These are phyloP conservation scores for Lepidium sativum DNA, from an alignment of 345 rosid genomes.

Conservation along the genomic window DNA sequence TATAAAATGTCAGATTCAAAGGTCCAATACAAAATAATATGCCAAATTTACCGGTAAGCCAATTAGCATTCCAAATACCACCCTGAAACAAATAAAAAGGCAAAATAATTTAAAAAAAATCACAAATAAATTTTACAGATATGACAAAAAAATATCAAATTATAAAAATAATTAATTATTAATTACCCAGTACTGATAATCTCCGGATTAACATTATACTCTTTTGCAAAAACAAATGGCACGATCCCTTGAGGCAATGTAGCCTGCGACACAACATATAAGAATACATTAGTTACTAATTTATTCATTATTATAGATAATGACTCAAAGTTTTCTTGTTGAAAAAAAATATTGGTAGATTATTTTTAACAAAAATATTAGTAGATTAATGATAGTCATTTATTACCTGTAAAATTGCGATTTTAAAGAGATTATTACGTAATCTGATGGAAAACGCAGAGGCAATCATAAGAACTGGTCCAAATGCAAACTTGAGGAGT, in stretches of 20 bases:
- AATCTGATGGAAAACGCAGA: constrained; percentile 46
- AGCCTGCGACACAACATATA: constrained; percentile 40
- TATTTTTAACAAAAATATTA: too few relatives aligned
- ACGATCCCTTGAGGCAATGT: constrained; percentile 90
- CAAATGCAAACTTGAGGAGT: constrained; percentile 49
- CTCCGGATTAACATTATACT: constrained; percentile 75
- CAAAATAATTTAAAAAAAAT: background rate
- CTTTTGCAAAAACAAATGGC: constrained; percentile 87
- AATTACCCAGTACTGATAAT: constrained; percentile 62
- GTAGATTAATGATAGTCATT: background rate
- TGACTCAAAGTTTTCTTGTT: background rate
- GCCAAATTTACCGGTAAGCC: constrained; percentile 66
- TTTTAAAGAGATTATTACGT: constrained; percentile 37
- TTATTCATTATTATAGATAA: too few relatives aligned
- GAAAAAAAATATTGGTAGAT: too few relatives aligned
- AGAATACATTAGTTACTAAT: background rate
- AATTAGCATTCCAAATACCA: constrained; percentile 69
- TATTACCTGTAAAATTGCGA: constrained; percentile 64
- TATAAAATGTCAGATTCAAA: constrained; percentile 29
- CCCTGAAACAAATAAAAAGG: constrained; percentile 35
- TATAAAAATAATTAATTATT: background rate
- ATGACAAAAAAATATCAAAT: background rate
- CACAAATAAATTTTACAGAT: too few relatives aligned
- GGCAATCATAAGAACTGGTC: constrained; percentile 71
- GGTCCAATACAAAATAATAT: constrained; percentile 61